Conservation (phyloP, 768 basidiomycete genomes). For the Dioszegia hungarica region DNA sequence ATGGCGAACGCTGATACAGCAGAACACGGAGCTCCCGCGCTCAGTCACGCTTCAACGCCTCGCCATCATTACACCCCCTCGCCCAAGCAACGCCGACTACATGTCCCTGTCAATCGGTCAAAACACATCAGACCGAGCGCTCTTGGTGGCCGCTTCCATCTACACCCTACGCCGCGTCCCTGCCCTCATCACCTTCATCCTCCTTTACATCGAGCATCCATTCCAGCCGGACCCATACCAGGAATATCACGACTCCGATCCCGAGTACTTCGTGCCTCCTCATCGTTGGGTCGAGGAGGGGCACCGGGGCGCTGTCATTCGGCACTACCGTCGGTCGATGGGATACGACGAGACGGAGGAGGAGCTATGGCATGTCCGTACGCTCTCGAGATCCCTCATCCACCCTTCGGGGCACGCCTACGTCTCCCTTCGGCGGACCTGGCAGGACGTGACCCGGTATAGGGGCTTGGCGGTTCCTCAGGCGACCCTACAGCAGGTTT, state of each 20-base stretch:
- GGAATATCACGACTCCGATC: background rate
- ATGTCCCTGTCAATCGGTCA: background rate
- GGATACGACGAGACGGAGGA: background rate
- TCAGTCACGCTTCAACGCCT: background rate
- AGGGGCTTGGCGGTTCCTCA: background rate
- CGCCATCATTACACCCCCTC: background rate
- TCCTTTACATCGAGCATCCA: background rate
- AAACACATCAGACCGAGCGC: background rate
- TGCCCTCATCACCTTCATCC: background rate
- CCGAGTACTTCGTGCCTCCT: background rate
- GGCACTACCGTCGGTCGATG: background rate
- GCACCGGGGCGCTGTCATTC: constrained; percentile 1
- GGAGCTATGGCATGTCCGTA: background rate
- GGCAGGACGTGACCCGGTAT: background rate
- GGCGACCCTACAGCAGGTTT: background rate
- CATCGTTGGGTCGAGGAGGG: background rate
- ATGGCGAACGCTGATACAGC: too few species aligned
- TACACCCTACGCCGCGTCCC: background rate
- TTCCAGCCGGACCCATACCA: background rate
- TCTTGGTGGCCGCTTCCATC: background rate
- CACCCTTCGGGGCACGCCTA: background rate
- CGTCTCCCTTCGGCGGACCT: background rate
- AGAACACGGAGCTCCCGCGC: too few species aligned
- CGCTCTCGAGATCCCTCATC: background rate
- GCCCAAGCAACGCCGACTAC: background rate